Evolutionary conservation across 108 stramenopile genomes (phyloP).

Genomic region (Nannochloropsis salina): DNA sequence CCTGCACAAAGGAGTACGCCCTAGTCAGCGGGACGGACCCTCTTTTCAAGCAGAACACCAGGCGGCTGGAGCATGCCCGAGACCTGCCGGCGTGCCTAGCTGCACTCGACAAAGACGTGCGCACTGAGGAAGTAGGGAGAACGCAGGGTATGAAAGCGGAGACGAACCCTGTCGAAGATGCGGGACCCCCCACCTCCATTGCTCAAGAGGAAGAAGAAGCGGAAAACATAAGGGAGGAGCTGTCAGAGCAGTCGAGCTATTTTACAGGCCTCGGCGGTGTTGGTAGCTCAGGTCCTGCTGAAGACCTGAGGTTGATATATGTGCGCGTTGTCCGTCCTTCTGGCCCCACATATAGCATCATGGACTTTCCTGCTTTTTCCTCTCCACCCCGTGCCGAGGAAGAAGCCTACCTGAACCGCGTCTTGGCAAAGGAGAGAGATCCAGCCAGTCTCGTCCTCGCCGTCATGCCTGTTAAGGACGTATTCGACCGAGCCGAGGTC

Average conservation of each 20-base stretch:
- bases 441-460: neutral
- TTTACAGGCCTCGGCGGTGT: too few species aligned
- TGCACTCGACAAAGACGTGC: neutral
- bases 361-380: neutral
- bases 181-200: neutral
- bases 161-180: neutral
- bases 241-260: too few species aligned
- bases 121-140: neutral
- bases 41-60: neutral
- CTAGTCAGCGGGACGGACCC: neutral
- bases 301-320: neutral
- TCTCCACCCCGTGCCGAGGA: neutral
- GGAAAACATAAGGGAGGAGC: neutral
- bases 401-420: neutral
- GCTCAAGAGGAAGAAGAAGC: neutral
- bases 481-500: conserved; percentile 16
- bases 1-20: conserved; percentile 2
- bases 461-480: conserved; percentile 4
- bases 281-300: neutral
- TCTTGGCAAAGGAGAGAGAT: neutral
- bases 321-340: neutral
- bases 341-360: conserved; percentile 4
- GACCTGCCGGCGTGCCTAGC: neutral
- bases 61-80: neutral
- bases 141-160: neutral